Conservation (phyloP, 192 early-diverging fungal genomes). For the Allomyces macrogynus region DNA sequence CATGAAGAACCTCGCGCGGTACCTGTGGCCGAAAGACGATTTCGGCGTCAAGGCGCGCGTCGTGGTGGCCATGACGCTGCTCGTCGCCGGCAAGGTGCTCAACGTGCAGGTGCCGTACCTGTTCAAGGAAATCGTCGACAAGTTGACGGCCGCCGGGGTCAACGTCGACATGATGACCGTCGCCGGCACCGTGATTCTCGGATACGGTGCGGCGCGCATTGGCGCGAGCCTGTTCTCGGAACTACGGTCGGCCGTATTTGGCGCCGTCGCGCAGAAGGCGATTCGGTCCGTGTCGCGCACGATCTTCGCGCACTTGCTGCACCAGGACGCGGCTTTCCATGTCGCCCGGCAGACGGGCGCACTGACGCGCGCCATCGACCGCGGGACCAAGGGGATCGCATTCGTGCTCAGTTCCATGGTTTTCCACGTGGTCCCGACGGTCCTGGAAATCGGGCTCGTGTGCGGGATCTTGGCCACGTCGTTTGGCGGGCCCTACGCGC, state of each 20-base stretch:
- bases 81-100: conserved; percentile 65
- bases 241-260: conserved; percentile 83
- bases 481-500: conserved; percentile 38
- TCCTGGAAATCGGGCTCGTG: conserved; percentile 86
- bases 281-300: conserved; percentile 67
- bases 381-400: conserved; percentile 83
- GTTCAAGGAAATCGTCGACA: conserved; percentile 86
- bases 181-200: conserved; percentile 79
- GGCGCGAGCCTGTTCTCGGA: conserved; percentile 67
- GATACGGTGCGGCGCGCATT: conserved; percentile 83
- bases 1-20: conserved; percentile 46
- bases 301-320: conserved; percentile 77
- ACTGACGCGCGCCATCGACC: conserved; percentile 85
- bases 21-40: conserved; percentile 89
- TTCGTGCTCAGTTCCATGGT: conserved; percentile 87
- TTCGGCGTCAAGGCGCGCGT: conserved; percentile 67
- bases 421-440: conserved; percentile 89
- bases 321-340: conserved; percentile 81
- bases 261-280: conserved; percentile 79
- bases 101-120: conserved; percentile 90
- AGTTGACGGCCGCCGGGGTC: conserved; percentile 35
- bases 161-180: conserved; percentile 33
- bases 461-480: conserved; percentile 63
- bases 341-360: conserved; percentile 88
- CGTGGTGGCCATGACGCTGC: conserved; percentile 55